Conservation (phyloP, 2,329 filamentous ascomycete species). For the Apiospora phragmitis region DNA sequence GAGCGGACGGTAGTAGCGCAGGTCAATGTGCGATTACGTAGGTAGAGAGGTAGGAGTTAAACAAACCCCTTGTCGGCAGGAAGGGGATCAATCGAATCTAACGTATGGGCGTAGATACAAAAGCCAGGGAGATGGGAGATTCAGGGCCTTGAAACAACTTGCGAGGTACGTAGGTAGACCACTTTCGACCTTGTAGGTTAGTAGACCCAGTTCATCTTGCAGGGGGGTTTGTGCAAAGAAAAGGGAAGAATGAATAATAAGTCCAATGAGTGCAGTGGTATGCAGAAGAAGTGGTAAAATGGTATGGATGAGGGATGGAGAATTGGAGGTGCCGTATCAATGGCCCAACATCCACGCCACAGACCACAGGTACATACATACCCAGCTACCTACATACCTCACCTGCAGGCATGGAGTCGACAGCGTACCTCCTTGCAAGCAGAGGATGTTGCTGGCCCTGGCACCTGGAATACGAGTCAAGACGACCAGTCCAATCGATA, state of each 20-base stretch:
- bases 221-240: neutral
- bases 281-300: neutral
- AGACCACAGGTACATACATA: too few relatives aligned
- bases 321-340: neutral
- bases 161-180: neutral
- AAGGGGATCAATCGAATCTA: neutral
- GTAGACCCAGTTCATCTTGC: neutral
- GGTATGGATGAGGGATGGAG: neutral
- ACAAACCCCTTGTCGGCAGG: neutral
- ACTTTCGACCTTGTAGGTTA: neutral
- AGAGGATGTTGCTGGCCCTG: neutral
- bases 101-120: neutral
- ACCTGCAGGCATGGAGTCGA: too few relatives aligned
- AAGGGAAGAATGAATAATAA: neutral
- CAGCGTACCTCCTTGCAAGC: neutral
- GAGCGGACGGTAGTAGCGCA: slow-evolving; percentile 5
- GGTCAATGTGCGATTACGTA: neutral
- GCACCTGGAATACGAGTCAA: neutral
- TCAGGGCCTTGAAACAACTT: neutral
- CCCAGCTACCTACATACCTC: neutral
- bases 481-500: neutral
- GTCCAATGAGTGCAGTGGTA: neutral
- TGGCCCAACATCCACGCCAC: neutral
- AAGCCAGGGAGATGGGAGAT: neutral
- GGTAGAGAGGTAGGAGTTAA: neutral